Evolutionary conservation across 2,329 filamentous ascomycete species (phyloP).

Genomic region (Pleurostoma richardsiae): DNA sequence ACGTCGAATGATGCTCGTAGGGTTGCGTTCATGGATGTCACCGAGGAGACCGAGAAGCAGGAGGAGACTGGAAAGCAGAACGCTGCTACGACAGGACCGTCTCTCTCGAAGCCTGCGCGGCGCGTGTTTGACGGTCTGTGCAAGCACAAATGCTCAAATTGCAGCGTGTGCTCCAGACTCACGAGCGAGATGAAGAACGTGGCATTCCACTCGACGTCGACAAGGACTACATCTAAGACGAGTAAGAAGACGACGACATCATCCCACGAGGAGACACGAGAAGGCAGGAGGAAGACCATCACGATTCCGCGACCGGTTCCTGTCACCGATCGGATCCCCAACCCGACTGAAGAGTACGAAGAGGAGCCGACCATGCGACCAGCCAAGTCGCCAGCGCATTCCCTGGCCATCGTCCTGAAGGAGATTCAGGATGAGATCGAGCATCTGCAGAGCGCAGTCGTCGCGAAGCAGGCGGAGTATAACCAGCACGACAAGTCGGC

Average conservation of each 20-base stretch:
- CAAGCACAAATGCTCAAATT: slow-evolving; percentile 51
- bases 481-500: slow-evolving; percentile 62
- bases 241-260: slow-evolving; percentile 23
- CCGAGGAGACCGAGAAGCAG: slow-evolving; percentile 5
- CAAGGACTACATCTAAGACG: slow-evolving; percentile 1
- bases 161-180: slow-evolving; percentile 47
- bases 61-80: slow-evolving; percentile 12
- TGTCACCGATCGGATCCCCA: slow-evolving; percentile 55
- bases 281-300: slow-evolving; percentile 51
- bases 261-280: slow-evolving; percentile 27
- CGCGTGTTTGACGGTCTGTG: slow-evolving; percentile 48
- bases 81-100: slow-evolving; percentile 24
- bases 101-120: slow-evolving; percentile 46
- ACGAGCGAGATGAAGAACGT: slow-evolving; percentile 23
- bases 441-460: slow-evolving; percentile 69
- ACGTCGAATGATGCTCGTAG: not conserved
- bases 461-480: slow-evolving; percentile 56
- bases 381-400: slow-evolving; percentile 63
- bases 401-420: slow-evolving; percentile 80
- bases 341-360: slow-evolving; percentile 35
- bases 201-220: slow-evolving; percentile 25
- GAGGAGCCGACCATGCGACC: slow-evolving; percentile 58
- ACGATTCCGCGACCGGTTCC: slow-evolving; percentile 60
- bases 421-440: slow-evolving; percentile 73
- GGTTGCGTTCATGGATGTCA: slow-evolving; percentile 4